phyloP scores from a whole-genome alignment of 2,329 filamentous ascomycete species.

The Penicillium palitans region DNA sequence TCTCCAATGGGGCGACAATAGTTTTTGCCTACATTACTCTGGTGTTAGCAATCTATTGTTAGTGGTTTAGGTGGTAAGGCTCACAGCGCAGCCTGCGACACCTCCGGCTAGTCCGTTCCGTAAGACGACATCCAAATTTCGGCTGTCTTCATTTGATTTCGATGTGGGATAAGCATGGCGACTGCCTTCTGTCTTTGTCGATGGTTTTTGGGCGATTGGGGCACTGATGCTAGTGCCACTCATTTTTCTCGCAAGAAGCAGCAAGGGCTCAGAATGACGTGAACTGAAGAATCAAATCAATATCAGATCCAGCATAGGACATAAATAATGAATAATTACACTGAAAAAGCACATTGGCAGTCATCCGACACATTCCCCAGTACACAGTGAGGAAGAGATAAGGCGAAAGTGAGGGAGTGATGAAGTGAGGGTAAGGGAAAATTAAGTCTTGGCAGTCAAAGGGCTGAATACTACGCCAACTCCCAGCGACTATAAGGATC shows the following conservation, averaged over 20 bases:
- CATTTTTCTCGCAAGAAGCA: not conserved
- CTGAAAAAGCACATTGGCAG: not conserved
- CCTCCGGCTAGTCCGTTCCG: conserved; percentile 83
- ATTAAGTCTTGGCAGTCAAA: not conserved
- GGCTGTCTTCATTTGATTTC: conserved; percentile 47
- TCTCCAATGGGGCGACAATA: conserved; percentile 5
- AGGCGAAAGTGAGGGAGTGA: not conserved
- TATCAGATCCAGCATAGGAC: not conserved
- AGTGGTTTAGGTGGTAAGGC: conserved; percentile 28
- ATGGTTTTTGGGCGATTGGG: not conserved
- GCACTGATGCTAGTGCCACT: not conserved
- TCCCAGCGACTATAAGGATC: not conserved
- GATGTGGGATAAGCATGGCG: not conserved
- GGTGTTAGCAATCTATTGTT: not conserved
- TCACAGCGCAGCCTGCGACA: conserved; percentile 83
- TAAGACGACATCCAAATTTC: conserved; percentile 78
- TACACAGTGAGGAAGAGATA: not conserved
- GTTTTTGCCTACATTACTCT: conserved; percentile 3
- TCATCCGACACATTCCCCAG: not conserved
- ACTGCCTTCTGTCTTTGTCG: not conserved
- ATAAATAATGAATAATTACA: not conserved
- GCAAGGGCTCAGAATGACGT: not conserved
- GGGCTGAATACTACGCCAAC: not conserved
- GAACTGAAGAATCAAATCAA: not conserved
- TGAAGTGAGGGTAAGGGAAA: not conserved